phyloP scores from a whole-genome alignment of 179 eudicot genomes.

The Beta corolliflora region DNA sequence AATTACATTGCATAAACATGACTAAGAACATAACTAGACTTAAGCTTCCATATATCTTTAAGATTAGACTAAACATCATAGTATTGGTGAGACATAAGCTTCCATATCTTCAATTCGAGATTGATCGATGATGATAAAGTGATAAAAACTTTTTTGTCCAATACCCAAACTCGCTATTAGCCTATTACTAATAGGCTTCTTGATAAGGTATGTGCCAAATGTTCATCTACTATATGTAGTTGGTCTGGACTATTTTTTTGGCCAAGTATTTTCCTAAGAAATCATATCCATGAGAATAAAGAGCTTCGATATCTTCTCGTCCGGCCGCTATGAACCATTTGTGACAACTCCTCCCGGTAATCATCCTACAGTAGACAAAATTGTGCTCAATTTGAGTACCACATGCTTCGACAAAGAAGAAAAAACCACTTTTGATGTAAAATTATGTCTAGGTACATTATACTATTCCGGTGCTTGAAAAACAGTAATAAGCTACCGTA shows the following conservation, averaged over 20 bases:
- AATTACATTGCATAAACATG: too few species aligned
- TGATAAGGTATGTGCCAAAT: neutral
- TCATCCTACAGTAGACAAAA: slow-evolving; percentile 49
- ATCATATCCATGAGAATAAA: slow-evolving; percentile 78
- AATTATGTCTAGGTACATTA: neutral
- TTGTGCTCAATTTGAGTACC: neutral
- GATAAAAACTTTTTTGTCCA: too few species aligned
- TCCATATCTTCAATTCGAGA: too few species aligned
- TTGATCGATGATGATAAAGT: too few species aligned
- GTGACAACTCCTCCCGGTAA: slow-evolving; percentile 77
- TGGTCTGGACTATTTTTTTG: slow-evolving; percentile 81
- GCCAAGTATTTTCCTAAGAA: slow-evolving; percentile 76
- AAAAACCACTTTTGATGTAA: neutral
- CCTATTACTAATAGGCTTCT: neutral
- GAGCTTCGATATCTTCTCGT: slow-evolving; percentile 96
- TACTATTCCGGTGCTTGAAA: neutral
- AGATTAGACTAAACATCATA: too few species aligned
- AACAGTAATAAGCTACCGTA: slow-evolving; percentile 41
- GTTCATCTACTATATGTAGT: slow-evolving; percentile 51
- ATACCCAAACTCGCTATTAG: neutral
- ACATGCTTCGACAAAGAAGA: neutral
- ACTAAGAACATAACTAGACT: too few species aligned
- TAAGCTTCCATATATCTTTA: too few species aligned
- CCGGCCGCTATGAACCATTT: slow-evolving; percentile 69
- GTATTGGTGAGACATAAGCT: too few species aligned